Conservation (phyloP, 495 filamentous ascomycete species). For the Letharia columbiana region DNA sequence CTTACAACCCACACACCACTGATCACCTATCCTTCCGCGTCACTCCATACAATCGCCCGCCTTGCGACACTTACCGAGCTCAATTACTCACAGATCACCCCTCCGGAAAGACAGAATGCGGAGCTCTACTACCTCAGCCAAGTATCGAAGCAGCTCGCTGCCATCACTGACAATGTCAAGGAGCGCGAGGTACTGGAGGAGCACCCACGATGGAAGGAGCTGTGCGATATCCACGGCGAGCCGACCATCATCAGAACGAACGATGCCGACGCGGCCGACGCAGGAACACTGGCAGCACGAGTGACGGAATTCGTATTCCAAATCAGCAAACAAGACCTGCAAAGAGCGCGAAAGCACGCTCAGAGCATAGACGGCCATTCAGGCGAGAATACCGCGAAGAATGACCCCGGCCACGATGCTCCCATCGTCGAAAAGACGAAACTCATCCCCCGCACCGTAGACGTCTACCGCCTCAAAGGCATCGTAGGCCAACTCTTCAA, state of each 20-base stretch:
- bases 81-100: constrained; percentile 69
- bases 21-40: constrained; percentile 55
- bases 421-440: constrained; percentile 27
- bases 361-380: background rate
- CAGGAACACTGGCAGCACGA: constrained; percentile 63
- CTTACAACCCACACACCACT: constrained; percentile 80
- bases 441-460: constrained; percentile 64
- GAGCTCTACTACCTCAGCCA: constrained; percentile 86
- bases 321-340: constrained; percentile 19
- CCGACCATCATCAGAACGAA: constrained; percentile 43
- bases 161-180: constrained; percentile 37
- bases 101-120: constrained; percentile 68
- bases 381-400: background rate
- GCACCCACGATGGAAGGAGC: constrained; percentile 61
- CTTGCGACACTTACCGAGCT: constrained; percentile 56
- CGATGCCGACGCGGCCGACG: constrained; percentile 36
- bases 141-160: constrained; percentile 65
- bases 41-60: constrained; percentile 81
- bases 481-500: constrained; percentile 64
- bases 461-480: constrained; percentile 73
- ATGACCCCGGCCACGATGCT: background rate
- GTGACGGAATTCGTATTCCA: constrained; percentile 59
- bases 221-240: constrained; percentile 66
- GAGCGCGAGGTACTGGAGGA: constrained; percentile 46
- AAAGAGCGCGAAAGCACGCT: constrained; percentile 2